Conservation (phyloP, 2,329 filamentous ascomycete genomes). For the Xylaria sp. region DNA sequence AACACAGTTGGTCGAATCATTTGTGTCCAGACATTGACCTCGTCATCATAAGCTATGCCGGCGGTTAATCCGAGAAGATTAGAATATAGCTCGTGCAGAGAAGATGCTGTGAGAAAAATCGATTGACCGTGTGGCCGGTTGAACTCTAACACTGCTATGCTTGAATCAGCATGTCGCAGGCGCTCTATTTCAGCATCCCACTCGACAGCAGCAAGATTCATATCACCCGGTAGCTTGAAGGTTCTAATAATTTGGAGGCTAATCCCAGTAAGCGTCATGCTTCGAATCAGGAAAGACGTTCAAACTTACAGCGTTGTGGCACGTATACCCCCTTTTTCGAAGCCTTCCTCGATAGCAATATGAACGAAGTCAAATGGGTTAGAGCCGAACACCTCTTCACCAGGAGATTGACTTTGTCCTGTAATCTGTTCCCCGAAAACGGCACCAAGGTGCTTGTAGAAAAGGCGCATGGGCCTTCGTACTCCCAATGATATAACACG, state of each 20-base stretch:
- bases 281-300: background rate
- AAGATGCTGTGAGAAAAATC: conserved; percentile 7
- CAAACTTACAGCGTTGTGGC: conserved; percentile 31
- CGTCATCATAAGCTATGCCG: conserved; percentile 1
- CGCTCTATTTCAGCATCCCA: conserved; percentile 33
- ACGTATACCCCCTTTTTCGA: conserved; percentile 20
- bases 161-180: conserved; percentile 26
- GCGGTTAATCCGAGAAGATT: conserved; percentile 20
- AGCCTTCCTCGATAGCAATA: conserved; percentile 20
- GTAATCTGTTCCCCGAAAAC: conserved; percentile 1
- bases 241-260: conserved; percentile 30
- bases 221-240: conserved; percentile 17
- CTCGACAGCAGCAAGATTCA: conserved; percentile 18
- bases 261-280: conserved; percentile 14
- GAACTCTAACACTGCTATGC: conserved; percentile 24
- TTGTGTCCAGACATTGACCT: conserved; percentile 6
- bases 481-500: conserved; percentile 2
- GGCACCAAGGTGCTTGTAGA: conserved; percentile 27
- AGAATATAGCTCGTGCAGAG: conserved; percentile 27
- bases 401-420: background rate
- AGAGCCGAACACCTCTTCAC: conserved; percentile 5
- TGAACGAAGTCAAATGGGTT: conserved; percentile 27
- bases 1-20: conserved; percentile 14
- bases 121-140: conserved; percentile 17
- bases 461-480: conserved; percentile 22